These are phyloP conservation scores for Lathyrus sativus DNA, from an alignment of 306 rosid genomes.

Conservation along the genomic window DNA sequence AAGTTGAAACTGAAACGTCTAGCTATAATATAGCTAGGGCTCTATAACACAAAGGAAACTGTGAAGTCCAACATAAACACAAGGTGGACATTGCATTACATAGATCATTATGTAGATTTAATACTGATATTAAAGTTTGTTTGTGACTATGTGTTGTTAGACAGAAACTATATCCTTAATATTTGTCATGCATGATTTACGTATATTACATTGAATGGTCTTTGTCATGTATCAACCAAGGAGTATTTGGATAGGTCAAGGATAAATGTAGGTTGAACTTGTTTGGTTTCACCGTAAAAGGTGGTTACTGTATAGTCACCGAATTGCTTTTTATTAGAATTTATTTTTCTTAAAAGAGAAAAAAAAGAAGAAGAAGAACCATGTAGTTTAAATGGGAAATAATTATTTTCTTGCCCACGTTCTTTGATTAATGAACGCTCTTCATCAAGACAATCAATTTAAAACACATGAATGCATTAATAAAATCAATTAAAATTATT, in stretches of 20 bases:
- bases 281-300: slow-evolving; percentile 36
- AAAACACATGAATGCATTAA: slow-evolving; percentile 9
- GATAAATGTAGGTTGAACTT: neutral
- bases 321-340: neutral
- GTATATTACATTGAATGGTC: neutral
- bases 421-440: neutral
- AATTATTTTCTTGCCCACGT: neutral
- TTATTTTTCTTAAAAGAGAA: neutral
- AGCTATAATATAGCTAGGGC: slow-evolving; percentile 8
- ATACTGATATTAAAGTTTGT: neutral
- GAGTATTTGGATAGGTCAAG: neutral
- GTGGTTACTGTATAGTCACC: slow-evolving; percentile 9
- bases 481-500: too few species aligned
- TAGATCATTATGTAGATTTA: neutral
- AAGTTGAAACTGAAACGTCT: slow-evolving; percentile 53
- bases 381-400: too few species aligned
- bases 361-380: neutral
- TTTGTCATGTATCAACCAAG: too few species aligned
- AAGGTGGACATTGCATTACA: slow-evolving; percentile 10
- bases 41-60: neutral
- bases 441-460: neutral
- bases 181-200: slow-evolving; percentile 32
- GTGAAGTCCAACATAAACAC: neutral
- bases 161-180: slow-evolving; percentile 14
- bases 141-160: slow-evolving; percentile 24